phyloP scores from a whole-genome alignment of 2,329 filamentous ascomycete species.

The Xylariaceae sp. region DNA sequence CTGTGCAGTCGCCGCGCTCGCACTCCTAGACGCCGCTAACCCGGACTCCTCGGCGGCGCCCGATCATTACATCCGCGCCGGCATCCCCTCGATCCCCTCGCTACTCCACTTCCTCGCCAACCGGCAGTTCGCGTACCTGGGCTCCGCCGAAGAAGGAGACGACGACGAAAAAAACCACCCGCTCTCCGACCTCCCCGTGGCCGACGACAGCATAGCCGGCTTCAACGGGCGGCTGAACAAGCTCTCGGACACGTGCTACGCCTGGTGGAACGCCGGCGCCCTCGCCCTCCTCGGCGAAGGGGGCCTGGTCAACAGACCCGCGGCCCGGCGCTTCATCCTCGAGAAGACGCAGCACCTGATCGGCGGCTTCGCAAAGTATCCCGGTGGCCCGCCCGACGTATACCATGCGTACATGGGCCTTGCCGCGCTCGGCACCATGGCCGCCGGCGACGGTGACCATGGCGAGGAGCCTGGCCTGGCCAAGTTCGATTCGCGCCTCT shows the following conservation, averaged over 20 bases:
- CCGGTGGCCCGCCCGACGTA: slow-evolving; percentile 65
- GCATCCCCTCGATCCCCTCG: slow-evolving; percentile 34
- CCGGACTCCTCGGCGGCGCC: slow-evolving; percentile 23
- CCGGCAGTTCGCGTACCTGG: slow-evolving; percentile 55
- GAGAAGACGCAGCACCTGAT: slow-evolving; percentile 82
- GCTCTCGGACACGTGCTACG: slow-evolving; percentile 89
- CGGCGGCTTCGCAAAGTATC: slow-evolving; percentile 72
- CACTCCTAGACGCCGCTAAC: slow-evolving; percentile 62
- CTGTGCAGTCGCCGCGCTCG: slow-evolving; percentile 74
- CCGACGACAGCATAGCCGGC: slow-evolving; percentile 41
- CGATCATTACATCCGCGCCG: slow-evolving; percentile 33
- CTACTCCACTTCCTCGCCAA: slow-evolving; percentile 53
- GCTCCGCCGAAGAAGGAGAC: slow-evolving; percentile 37
- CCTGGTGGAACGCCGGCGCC: slow-evolving; percentile 80
- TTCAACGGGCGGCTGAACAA: slow-evolving; percentile 93
- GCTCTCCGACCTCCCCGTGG: slow-evolving; percentile 31
- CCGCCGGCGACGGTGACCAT: slow-evolving; percentile 41
- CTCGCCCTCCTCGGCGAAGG: slow-evolving; percentile 54
- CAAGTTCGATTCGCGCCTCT: slow-evolving; percentile 67
- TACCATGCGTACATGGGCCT: slow-evolving; percentile 89
- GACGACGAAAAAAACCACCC: slow-evolving; percentile 37
- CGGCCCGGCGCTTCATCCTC: slow-evolving; percentile 73
- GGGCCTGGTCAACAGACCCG: slow-evolving; percentile 50
- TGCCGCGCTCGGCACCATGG: slow-evolving; percentile 68
- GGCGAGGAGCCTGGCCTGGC: slow-evolving; percentile 65